phyloP scores from a whole-genome alignment of 139 green algal species.

The Dunaliella primolecta region DNA sequence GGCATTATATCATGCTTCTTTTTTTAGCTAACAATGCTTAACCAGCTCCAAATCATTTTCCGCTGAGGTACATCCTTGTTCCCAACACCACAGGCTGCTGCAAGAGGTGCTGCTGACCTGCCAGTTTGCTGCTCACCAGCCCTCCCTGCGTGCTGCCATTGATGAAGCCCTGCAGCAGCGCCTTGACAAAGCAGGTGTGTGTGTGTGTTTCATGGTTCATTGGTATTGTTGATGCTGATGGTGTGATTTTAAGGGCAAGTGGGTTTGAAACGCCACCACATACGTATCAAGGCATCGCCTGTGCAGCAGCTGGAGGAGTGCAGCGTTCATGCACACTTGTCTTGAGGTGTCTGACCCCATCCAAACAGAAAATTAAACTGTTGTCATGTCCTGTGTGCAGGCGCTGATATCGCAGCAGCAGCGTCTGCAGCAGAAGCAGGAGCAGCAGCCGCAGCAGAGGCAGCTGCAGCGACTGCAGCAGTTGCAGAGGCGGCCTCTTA shows the following conservation, averaged over 20 bases:
- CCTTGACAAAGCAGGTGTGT: neutral
- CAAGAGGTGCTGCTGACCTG: neutral
- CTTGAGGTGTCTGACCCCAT: no score
- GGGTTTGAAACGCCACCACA: no score
- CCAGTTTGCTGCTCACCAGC: neutral
- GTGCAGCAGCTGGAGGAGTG: neutral
- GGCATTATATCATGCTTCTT: no score
- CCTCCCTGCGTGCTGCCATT: neutral
- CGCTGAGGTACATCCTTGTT: no score
- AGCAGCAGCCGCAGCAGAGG: neutral
- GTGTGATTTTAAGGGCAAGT: neutral
- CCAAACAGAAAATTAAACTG: neutral
- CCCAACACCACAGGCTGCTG: neutral
- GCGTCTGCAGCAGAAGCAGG: neutral
- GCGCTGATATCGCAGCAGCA: neutral
- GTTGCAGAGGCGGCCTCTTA: neutral
- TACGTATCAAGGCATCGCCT: neutral
- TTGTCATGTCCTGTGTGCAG: neutral
- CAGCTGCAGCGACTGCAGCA: neutral
- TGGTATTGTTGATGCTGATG: neutral
- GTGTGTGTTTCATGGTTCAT: neutral
- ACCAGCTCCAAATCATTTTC: no score
- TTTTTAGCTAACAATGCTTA: no score
- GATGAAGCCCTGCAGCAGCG: neutral
- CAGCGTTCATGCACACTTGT: neutral